Percentiles rank a stretch among this genome's conserved stretches.
Conservation (phyloP, 495 filamentous ascomycete genomes). For the Penicillium crystallinum region DNA sequence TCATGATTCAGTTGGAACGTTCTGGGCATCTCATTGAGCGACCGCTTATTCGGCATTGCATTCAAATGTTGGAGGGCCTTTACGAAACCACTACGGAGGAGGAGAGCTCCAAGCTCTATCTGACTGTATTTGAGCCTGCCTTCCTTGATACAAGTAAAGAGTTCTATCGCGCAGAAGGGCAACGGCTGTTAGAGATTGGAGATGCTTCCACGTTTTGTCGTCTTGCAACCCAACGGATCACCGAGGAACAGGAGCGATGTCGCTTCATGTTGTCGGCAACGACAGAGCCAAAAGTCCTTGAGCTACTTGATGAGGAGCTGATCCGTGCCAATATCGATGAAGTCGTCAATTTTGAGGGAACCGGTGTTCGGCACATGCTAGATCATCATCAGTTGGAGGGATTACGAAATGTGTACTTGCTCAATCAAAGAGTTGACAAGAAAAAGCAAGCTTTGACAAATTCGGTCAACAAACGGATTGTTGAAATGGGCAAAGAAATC, state of each 20-base stretch:
- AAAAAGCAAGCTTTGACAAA: constrained; percentile 66
- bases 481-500: constrained; percentile 75
- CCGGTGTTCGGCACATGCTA: constrained; percentile 82
- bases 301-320: constrained; percentile 74
- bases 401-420: constrained; percentile 67
- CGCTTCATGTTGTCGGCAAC: constrained; percentile 65
- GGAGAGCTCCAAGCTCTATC: constrained; percentile 69
- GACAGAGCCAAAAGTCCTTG: constrained; percentile 67
- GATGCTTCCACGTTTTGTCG: constrained; percentile 81
- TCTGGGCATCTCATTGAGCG: constrained; percentile 87
- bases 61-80: constrained; percentile 86
- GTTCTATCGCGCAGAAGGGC: constrained; percentile 76
- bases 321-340: constrained; percentile 71
- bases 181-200: constrained; percentile 64
- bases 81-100: constrained; percentile 76
- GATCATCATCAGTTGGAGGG: constrained; percentile 79
- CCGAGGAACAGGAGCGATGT: constrained; percentile 78
- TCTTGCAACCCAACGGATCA: constrained; percentile 65
- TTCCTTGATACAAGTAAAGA: constrained; percentile 63
- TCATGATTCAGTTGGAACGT: constrained; percentile 88
- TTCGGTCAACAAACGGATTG: constrained; percentile 66
- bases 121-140: constrained; percentile 73
- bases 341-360: constrained; percentile 77
- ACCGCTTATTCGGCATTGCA: constrained; percentile 71
- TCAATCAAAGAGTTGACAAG: constrained; percentile 72